Evolutionary conservation across 441 rosid genomes (phyloP), one percentile per base, ranked within the genome.

Genomic region (Adansonia rubrostipa): DNA sequence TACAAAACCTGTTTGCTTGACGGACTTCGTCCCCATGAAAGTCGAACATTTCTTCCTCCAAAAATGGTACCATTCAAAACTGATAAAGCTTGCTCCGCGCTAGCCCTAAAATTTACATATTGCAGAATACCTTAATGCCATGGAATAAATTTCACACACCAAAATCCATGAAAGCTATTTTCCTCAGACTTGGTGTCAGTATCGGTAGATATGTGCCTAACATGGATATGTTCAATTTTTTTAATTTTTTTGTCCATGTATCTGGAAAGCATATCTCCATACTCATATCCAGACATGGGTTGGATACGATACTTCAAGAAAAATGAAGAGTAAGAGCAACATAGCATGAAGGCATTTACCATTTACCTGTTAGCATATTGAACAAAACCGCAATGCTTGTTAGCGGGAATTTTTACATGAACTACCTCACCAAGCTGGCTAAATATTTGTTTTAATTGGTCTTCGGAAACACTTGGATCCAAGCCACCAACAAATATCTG

Each of bases 1-100:
- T 47, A 68, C 42, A 14, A 78, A 74, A 96, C 99, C 98, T 96
- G 97, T 80, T 94, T 96, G 91, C 83, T 94, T 48, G 96, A 88
- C 19, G 97, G 94, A 81, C 95, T 96, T 42, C 97, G 99, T 3
- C 98, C 98, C 99, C 99, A 96, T 56, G 98, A 94, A 54, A 96
- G 97, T 62, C 99, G 86, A 78, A 96, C 84, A 61, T 84, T 93
- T 76, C 92, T 96, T 65, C 98, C 97, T 10, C 97, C 97, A 65
- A 96, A 82, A 81, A 81, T 89, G 44, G 97, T 85, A 76, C 99
- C 99, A 67, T 96, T 94, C 87, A 96, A 80, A 79, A 77, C 17
- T 42, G 80, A 69, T 19, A 96, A 78, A 56, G 97, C 99, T 88
- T 94, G 93, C 87, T 96, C 99, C 0, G 99, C 99, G 77, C 86